Conservation (phyloP, 2,329 filamentous ascomycete genomes). For the Pseudopyrenochaeta lycopersici region DNA sequence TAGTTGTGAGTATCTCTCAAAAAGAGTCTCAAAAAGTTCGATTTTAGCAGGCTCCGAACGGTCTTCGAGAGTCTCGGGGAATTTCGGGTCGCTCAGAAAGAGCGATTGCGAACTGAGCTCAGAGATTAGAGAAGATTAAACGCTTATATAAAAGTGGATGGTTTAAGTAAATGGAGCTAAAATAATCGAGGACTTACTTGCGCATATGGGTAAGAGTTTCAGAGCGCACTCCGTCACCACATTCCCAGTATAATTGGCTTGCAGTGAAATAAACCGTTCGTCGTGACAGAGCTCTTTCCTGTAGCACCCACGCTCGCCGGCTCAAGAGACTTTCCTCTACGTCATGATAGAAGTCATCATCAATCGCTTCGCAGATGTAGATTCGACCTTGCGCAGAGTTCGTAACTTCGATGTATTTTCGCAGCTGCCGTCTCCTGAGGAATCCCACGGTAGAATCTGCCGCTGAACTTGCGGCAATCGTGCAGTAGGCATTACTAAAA, state of each 20-base stretch:
- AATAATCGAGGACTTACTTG: not conserved
- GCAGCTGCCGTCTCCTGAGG: not conserved
- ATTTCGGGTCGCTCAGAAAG: not conserved
- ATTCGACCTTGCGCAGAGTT: not conserved
- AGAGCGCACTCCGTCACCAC: slow-evolving; percentile 19
- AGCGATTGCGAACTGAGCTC: not conserved
- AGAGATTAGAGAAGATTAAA: not conserved
- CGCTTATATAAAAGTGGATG: not conserved
- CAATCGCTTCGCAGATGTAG: slow-evolving; percentile 4
- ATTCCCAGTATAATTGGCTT: slow-evolving; percentile 34
- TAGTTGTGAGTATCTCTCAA: slow-evolving; percentile 1
- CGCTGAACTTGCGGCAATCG: slow-evolving; percentile 9
- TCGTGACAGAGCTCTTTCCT: slow-evolving; percentile 29
- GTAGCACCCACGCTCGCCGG: slow-evolving; percentile 15
- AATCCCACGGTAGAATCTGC: slow-evolving; percentile 4
- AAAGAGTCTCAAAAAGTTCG: not conserved
- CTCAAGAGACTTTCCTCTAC: slow-evolving; percentile 6
- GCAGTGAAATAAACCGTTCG: slow-evolving; percentile 31
- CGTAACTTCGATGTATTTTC: not conserved
- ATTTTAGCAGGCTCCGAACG: not conserved
- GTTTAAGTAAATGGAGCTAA: not conserved
- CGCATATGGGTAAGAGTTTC: slow-evolving; percentile 5
- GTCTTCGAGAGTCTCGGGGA: not conserved
- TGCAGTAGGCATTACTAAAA: slow-evolving; percentile 6
- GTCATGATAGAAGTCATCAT: slow-evolving; percentile 4